Evolutionary conservation across 2,329 filamentous ascomycete genomes (phyloP), one percentile per base, ranked within the genome.

Genomic region (Beauveria brongniartii): DNA sequence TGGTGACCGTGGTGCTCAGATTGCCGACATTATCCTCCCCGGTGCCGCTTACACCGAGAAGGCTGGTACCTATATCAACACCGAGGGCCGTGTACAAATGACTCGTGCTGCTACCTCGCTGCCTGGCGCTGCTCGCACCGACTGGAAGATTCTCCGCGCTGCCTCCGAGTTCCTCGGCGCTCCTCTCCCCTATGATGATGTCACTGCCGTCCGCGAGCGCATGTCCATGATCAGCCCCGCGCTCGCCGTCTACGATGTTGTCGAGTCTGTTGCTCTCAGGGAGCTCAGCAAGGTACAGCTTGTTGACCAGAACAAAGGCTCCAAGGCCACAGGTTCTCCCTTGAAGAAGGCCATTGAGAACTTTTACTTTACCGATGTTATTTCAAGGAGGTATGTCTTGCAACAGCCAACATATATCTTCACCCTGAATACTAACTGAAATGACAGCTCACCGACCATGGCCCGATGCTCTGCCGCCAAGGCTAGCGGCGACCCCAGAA

Each of bases 131-230:
- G 86, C 93, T 61, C 86, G 94, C 71, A 93, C 94, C 65, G 94
- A 99, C 78, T 99, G 94, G 94, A 99, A 97, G 85, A 97, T 99
- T 70, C 87, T 99, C 68, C 91, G 94, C 65, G 94, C 94, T 20
- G 86, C 84, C 61, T 94, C 90, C 71, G 94, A 97, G 77, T 97
- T 96, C 78, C 82, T 99, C 18, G 91, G 90, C 63, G 86, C 81
- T 30, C 88, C 92, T 66, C 84, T 99, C 58, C 90, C 92, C 24
- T 99, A 97, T 71, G 93, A 99, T 69, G 92, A 97, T 71, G 84
- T 99, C 55, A 89, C 94, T 66, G 83, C 86, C 69, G 83, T 99
- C 57, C 86, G 94, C 61, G 92, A 97, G 75, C 90, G 94, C 69
- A 96, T 97, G 91, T 86, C 88, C 64, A 91, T 97, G 78, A 93